These are phyloP conservation scores for Naegleria fowleri DNA, from an alignment of 208 protist genomes.

Conservation along the genomic window DNA sequence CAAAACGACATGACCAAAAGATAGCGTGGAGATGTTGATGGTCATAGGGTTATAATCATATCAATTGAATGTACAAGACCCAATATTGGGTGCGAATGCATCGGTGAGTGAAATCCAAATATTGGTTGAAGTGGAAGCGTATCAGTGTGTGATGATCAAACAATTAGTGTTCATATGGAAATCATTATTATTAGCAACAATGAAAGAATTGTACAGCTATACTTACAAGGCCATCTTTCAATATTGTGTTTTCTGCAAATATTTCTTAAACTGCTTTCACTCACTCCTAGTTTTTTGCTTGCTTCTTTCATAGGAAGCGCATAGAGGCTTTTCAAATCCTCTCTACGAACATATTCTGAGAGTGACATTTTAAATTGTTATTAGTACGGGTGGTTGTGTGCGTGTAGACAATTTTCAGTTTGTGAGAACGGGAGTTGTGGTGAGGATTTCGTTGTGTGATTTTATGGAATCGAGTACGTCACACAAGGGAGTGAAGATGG, in stretches of 20 bases:
- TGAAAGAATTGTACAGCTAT: not conserved
- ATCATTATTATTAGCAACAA: too few species aligned
- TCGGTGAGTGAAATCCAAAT: not conserved
- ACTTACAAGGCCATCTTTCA: not conserved
- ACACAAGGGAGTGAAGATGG: too few species aligned
- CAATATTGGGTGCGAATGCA: not conserved
- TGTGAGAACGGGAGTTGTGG: too few species aligned
- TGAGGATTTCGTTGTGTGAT: too few species aligned
- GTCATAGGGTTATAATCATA: not conserved
- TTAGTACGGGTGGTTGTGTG: too few species aligned
- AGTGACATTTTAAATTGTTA: constrained; percentile 22
- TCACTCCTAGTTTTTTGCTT: constrained; percentile 12
- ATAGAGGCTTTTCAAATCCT: not conserved
- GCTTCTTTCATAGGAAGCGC: constrained; percentile 4
- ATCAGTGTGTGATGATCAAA: not conserved
- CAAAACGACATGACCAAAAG: not conserved
- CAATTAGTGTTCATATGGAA: not conserved
- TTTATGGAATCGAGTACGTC: too few species aligned
- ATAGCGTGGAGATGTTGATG: too few species aligned
- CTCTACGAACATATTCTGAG: not conserved
- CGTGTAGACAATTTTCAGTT: too few species aligned
- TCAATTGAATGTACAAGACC: not conserved
- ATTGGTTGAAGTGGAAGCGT: not conserved
- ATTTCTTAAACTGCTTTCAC: not conserved
- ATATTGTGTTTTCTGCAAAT: constrained; percentile 12